Base-by-base conservation (phyloP, 768 basidiomycete genomes). In the Agaricus subrufescens region DNA sequence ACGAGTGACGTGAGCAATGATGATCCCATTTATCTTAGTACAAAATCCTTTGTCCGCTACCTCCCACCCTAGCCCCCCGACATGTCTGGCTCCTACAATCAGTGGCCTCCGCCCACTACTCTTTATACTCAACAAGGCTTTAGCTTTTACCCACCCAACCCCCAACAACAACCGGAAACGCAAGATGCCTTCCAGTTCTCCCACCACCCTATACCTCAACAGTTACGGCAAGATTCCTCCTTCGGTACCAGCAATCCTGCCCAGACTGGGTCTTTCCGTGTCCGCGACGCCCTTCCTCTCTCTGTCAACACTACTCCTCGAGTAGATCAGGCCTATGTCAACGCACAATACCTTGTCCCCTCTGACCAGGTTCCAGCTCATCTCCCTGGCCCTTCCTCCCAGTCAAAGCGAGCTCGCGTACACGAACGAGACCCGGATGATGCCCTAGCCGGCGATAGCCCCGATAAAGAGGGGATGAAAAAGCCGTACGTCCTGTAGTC, bases 401-500 rank as follows among this genome's bases (percentile, higher is more conserved):
- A 71, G 30, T 38, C 64, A 6, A 81, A 81, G 63, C 70, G 78
- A 12, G 67, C 62, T 29, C 76, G 73, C 42, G 58, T 55, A 26
- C 64, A 64, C 38, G 60, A 67, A 3, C 62, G 63, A 52, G 66
- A 62, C 38, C 72, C 75, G n/a, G 74, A 77, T 1, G 76, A 76
- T 45, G 66, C 64, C 39, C 75, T 77, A 19, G 62, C 59, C 10
- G 74, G 75, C 7, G 48, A 58, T 39, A 53, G 54, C 44, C 56
- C 64, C 26, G 72, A 71, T 70, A 66, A 71, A 61, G 70, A 71
- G 56, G 61, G 67, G 15, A 62, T 61, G 53, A 79, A 75, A 56
- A 81, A 78, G 66, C 68, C 75, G 80, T 81, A 61, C 60, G 75
- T 69, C 23, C 27, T 27, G 30, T 52, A 49, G 46, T 60, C 57